Evolutionary conservation across 2,329 filamentous ascomycete genomes (phyloP).

Genomic region (Chaetomium globosum): DNA sequence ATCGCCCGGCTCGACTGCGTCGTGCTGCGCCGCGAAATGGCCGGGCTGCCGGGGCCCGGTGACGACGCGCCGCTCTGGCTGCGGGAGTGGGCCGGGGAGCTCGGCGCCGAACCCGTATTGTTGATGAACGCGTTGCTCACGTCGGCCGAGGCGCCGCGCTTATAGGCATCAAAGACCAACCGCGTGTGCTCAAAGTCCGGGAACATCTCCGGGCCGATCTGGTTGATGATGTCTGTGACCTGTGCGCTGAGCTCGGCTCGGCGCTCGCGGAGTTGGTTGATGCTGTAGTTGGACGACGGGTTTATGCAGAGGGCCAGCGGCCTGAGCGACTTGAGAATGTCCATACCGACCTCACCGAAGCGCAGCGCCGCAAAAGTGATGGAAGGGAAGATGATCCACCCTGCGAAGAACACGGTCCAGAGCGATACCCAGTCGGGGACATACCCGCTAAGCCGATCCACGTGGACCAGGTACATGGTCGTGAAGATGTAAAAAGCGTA

Average conservation of each 20-base stretch:
- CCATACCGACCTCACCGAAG: conserved; percentile 98
- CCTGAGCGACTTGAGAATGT: conserved; percentile 91
- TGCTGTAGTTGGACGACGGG: conserved; percentile 79
- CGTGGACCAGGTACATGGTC: conserved; percentile 75
- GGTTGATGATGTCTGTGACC: conserved; percentile 92
- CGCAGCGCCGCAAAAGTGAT: conserved; percentile 92
- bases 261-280: conserved; percentile 73
- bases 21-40: conserved; percentile 54
- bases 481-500: conserved; percentile 80
- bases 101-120: conserved; percentile 31
- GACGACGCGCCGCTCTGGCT: conserved; percentile 55
- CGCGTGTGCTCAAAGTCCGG: conserved; percentile 86
- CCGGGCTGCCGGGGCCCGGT: conserved; percentile 43
- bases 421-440: conserved; percentile 79
- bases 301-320: conserved; percentile 84
- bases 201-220: conserved; percentile 92
- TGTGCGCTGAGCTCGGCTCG: conserved; percentile 75
- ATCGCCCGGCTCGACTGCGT: conserved; percentile 57
- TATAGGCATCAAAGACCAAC: conserved; percentile 59
- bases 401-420: conserved; percentile 72
- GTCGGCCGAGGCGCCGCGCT: conserved; percentile 38
- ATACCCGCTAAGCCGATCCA: conserved; percentile 79
- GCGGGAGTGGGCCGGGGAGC: conserved; percentile 39
- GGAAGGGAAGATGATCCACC: conserved; percentile 78
- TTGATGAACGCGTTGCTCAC: conserved; percentile 7